A percentile compares a stretch with the other conserved stretches of the same genome.
phyloP scores from a whole-genome alignment of 2,329 filamentous ascomycete genomes.

The Berkeleyomyces rouxiae region DNA sequence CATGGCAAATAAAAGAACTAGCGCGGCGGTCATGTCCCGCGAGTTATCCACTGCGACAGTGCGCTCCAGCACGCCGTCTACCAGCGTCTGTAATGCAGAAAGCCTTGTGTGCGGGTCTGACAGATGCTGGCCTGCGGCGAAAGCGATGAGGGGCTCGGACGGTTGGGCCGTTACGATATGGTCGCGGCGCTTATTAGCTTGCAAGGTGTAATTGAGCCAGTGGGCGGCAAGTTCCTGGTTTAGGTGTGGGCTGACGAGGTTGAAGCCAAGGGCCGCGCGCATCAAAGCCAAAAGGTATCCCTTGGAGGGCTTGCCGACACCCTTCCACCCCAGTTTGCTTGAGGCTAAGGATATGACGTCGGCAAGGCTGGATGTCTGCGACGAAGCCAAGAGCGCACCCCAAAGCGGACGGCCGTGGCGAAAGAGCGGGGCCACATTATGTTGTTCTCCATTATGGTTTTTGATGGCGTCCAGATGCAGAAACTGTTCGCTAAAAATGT shows the following conservation, averaged over 20 bases:
- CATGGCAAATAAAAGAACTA: constrained; percentile 6
- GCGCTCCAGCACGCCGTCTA: constrained; percentile 1
- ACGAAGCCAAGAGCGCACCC: constrained; percentile 8
- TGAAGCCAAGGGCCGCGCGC: constrained; percentile 1
- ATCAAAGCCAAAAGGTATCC: constrained; percentile 7
- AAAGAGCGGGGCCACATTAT: background rate
- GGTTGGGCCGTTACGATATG: constrained; percentile 9
- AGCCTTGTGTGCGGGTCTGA: constrained; percentile 2
- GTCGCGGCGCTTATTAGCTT: constrained; percentile 4
- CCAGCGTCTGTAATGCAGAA: constrained; percentile 1
- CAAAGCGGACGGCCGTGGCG: constrained; percentile 11
- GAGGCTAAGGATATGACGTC: constrained; percentile 10
- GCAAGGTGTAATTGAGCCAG: constrained; percentile 11
- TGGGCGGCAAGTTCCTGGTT: constrained; percentile 6
- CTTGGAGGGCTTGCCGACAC: background rate
- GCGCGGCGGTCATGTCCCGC: constrained; percentile 6
- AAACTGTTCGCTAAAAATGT: background rate
- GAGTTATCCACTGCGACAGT: constrained; percentile 2
- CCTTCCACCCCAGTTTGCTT: constrained; percentile 2
- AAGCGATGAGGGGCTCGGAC: constrained; percentile 9
- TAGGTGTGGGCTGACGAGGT: background rate
- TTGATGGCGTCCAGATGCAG: background rate
- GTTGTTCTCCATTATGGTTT: background rate
- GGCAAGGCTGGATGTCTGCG: constrained; percentile 1
- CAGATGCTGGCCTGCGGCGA: constrained; percentile 8